Conservation (phyloP, 2,329 filamentous ascomycete species). For the Cytospora schulzeri region DNA sequence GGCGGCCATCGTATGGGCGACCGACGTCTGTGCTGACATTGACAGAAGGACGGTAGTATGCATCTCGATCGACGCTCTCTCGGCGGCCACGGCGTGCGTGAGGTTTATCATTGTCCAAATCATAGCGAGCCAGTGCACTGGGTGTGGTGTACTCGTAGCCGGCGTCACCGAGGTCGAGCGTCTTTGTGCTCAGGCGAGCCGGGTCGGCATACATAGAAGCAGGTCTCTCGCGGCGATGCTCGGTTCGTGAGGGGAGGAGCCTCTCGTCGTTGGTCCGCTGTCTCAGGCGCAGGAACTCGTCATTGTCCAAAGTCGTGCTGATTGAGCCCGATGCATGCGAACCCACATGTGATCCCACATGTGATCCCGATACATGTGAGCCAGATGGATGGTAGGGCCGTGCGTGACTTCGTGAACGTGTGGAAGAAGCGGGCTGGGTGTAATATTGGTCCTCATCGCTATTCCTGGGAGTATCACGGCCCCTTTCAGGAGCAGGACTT, state of each 20-base stretch:
- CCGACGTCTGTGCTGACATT: constrained; percentile 52
- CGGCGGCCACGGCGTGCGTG: constrained; percentile 46
- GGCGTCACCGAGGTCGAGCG: constrained; percentile 58
- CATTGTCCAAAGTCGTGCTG: constrained; percentile 52
- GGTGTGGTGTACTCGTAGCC: constrained; percentile 67
- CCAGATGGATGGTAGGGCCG: constrained; percentile 28
- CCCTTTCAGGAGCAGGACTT: constrained; percentile 55
- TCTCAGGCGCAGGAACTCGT: constrained; percentile 53
- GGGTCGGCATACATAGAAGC: constrained; percentile 48
- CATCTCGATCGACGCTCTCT: constrained; percentile 55
- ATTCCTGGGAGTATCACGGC: constrained; percentile 53
- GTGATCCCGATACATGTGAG: background rate
- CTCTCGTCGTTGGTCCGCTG: constrained; percentile 51
- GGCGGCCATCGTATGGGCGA: constrained; percentile 44
- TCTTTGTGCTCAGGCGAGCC: constrained; percentile 46
- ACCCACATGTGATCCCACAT: no score
- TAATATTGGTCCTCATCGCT: constrained; percentile 56
- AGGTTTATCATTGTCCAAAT: constrained; percentile 55
- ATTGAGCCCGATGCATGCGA: constrained; percentile 38
- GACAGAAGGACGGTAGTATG: constrained; percentile 58
- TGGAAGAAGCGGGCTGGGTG: constrained; percentile 60
- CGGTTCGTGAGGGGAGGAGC: constrained; percentile 43
- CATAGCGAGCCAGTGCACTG: constrained; percentile 62
- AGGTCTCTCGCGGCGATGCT: constrained; percentile 50
- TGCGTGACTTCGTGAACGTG: constrained; percentile 50